Evolutionary conservation across 495 filamentous ascomycete genomes (phyloP), one percentile per base, ranked within the genome.

Genomic region (Daldinia decipiens): DNA sequence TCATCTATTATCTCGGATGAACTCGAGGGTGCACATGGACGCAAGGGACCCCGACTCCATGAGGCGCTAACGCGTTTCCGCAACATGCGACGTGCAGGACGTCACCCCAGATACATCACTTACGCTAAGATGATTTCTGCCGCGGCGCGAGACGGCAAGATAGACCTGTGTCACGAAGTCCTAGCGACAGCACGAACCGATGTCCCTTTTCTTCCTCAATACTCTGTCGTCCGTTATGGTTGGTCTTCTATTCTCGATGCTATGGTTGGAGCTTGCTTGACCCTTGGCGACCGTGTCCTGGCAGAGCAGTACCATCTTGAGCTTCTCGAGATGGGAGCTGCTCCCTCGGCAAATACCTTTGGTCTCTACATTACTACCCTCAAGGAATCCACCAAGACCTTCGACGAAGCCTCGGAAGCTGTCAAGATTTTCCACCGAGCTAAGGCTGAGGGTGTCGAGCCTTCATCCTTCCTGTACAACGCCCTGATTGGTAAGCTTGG

Each of bases 361-460:
- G 95, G 95, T 55, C 87, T 98, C 5, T 99, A 98, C 84, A 99
- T 99, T 81, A 98, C 97, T 26, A 98, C 95, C 2, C 83, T 98
- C 62, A 97, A 97, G 81, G 94, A 97, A 73, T 95, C 94, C 0
- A 92, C 93, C 74, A 97, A 97, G 86, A 98, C 93, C 1, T 97
- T 97, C 61, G 95, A 99, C 75, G 95, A 99, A 78, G 95, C 95
- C 40, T 92, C 93, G 12, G 95, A 99, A 77, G 95, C 95, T 45
- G 89, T 98, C 76, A 95, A 95, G 82, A 97, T 98, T 79, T 98
- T 99, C 85, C 91, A 93, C 73, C 92, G 92, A 63, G 95, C 95
- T 62, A 92, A 94, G 79, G 82, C 89, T n/a, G 95, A 99, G 80
- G 93, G 93, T 65, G 95, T 99, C 26, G 91, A 96, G 80, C 95